Percentiles rank a stretch among this genome's conserved stretches.
Conservation (phyloP, 2,329 filamentous ascomycete species). For the Alternaria solani region DNA sequence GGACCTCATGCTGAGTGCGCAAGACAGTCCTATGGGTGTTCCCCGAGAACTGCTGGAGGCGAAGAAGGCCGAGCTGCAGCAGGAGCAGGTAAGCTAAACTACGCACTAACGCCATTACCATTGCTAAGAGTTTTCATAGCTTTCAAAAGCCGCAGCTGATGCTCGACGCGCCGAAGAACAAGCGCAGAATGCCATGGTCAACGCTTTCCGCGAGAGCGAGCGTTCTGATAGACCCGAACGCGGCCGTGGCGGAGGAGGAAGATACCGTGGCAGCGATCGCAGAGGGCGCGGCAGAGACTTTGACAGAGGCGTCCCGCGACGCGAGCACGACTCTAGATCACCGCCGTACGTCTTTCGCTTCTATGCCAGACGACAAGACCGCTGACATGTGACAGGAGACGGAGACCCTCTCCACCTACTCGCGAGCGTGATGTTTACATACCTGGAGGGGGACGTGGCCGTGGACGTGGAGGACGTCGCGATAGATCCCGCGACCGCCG, state of each 20-base stretch:
- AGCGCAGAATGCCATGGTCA: slow-evolving; percentile 70
- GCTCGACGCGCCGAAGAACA: slow-evolving; percentile 72
- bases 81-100: slow-evolving; percentile 77
- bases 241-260: slow-evolving; percentile 55
- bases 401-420: slow-evolving; percentile 57
- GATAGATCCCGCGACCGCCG: slow-evolving; percentile 44
- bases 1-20: slow-evolving; percentile 89
- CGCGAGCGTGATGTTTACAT: slow-evolving; percentile 66
- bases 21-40: slow-evolving; percentile 86
- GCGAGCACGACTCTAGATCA: slow-evolving; percentile 61
- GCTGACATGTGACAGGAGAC: slow-evolving; percentile 51
- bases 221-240: slow-evolving; percentile 56
- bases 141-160: slow-evolving; percentile 81
- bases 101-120: neutral
- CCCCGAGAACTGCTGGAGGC: slow-evolving; percentile 94
- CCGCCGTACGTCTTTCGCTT: slow-evolving; percentile 48
- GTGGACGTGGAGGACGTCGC: slow-evolving; percentile 48
- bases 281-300: slow-evolving; percentile 50
- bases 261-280: slow-evolving; percentile 58
- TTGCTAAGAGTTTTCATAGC: slow-evolving; percentile 63
- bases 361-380: neutral
- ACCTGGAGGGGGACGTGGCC: slow-evolving; percentile 55
- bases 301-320: slow-evolving; percentile 57
- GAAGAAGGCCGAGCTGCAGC: slow-evolving; percentile 92
- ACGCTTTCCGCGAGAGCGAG: slow-evolving; percentile 72